Conservation (phyloP, 2,329 filamentous ascomycete species). For the Ophiostoma pallidulum region DNA sequence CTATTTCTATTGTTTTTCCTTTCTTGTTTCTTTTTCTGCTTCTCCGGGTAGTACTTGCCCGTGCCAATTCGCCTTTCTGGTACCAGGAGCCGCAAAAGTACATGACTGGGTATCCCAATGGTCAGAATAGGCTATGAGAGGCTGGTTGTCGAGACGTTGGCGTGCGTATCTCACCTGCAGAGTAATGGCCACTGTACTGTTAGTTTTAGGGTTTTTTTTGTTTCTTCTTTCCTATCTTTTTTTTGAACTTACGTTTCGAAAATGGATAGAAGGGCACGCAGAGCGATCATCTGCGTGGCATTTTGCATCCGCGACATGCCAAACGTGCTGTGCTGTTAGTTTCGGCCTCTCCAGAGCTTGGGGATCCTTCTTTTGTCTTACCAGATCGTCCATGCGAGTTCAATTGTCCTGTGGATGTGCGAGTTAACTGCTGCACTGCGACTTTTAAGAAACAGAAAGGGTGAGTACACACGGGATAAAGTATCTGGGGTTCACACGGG, state of each 20-base stretch:
- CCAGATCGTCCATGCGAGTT: constrained; percentile 15
- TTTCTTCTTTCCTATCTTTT: too few species aligned
- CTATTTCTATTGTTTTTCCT: too few species aligned
- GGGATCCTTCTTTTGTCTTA: too few species aligned
- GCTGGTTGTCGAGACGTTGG: not conserved
- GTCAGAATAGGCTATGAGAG: too few species aligned
- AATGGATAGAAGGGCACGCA: constrained; percentile 7
- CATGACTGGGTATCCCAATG: not conserved
- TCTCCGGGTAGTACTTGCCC: not conserved
- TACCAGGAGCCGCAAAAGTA: constrained; percentile 15
- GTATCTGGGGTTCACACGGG: constrained; percentile 9
- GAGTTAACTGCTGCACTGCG: too few species aligned
- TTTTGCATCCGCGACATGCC: constrained; percentile 11
- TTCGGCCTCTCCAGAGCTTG: too few species aligned
- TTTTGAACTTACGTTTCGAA: constrained; percentile 13
- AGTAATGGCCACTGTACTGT: constrained; percentile 13
- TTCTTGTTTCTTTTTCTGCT: too few species aligned
- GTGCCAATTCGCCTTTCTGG: constrained; percentile 10
- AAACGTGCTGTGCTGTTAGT: constrained; percentile 15
- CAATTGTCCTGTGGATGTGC: constrained; percentile 1
- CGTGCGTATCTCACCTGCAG: constrained; percentile 6
- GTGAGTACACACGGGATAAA: constrained; percentile 11
- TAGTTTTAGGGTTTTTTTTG: not conserved
- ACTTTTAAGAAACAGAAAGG: too few species aligned
- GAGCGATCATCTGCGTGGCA: constrained; percentile 13